phyloP scores from a whole-genome alignment of 768 basidiomycete genomes.

The Pisolithus microcarpus region DNA sequence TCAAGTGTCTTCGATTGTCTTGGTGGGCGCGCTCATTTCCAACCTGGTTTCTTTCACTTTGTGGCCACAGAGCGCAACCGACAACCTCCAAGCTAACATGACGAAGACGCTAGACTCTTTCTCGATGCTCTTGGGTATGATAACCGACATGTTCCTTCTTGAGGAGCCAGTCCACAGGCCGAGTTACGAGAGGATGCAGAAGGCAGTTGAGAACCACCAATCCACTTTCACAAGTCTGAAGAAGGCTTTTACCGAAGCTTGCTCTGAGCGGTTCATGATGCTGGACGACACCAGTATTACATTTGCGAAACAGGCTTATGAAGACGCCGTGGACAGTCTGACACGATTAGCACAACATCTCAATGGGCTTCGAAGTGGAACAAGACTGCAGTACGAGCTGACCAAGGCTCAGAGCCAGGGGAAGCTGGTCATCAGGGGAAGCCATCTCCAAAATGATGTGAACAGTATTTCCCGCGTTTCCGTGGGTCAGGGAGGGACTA shows the following conservation, averaged over 20 bases:
- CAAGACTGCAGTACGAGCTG: slow-evolving; percentile 76
- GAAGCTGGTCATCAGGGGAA: slow-evolving; percentile 29
- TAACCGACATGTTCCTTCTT: slow-evolving; percentile 81
- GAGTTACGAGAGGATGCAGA: slow-evolving; percentile 59
- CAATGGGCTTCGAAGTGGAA: slow-evolving; percentile 81
- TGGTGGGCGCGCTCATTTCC: slow-evolving; percentile 68
- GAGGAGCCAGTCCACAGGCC: slow-evolving; percentile 55
- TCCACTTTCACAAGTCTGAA: slow-evolving; percentile 86
- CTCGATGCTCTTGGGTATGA: slow-evolving; percentile 72
- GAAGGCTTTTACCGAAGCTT: slow-evolving; percentile 79
- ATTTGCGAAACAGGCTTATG: slow-evolving; percentile 55
- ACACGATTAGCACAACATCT: slow-evolving; percentile 91
- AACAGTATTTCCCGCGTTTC: not conserved
- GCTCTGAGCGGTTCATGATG: slow-evolving; percentile 63
- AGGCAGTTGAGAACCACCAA: slow-evolving; percentile 80
- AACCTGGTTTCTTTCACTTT: slow-evolving; percentile 79
- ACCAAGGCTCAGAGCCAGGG: slow-evolving; percentile 50
- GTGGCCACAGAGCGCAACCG: slow-evolving; percentile 82
- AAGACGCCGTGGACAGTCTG: slow-evolving; percentile 80
- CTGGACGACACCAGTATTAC: slow-evolving; percentile 18
- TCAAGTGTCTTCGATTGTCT: slow-evolving; percentile 68
- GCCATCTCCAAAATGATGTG: slow-evolving; percentile 9
- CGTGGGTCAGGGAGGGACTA: slow-evolving; percentile 18
- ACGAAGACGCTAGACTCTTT: slow-evolving; percentile 82
- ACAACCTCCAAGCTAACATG: slow-evolving; percentile 79